Evolutionary conservation across 2,329 filamentous ascomycete species (phyloP), one percentile per base, ranked within the genome.

Genomic region (Lanzia echinophila): DNA sequence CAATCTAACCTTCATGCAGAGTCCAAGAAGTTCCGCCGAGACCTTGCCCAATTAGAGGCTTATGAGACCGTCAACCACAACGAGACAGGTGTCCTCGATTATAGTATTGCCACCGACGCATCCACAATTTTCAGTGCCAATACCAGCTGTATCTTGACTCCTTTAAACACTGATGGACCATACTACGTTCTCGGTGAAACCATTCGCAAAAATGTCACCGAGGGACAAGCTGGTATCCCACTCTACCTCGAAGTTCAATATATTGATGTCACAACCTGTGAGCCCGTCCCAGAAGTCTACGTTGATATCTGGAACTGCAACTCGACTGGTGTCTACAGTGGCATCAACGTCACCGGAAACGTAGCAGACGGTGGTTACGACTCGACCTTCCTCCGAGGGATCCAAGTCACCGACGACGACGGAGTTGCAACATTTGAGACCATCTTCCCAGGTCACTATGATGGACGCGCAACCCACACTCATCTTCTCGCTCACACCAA

Each of bases 81-180:
- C 31, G 24, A 54, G 43, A 52, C 48, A 1, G 31, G 42, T 15
- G 32, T 50, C 13, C 15, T 53, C 6, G 61, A 62, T 17, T 74
- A 70, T 58, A 68, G 65, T 20, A 41, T 58, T 4, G 57, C 63
- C 50, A 74, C 71, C 13, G 62, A 68, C 17, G 61, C 66, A 10
- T 57, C 62, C 41, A 69, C 58, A 55, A 64, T 77, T 28, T 77
- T 77, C 54, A 65, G 69, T 1, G 68, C 67, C 53, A 72, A 74
- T 62, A 69, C 66, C 42, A 72, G 73, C 17, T 80, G 77, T 57
- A 67, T 79, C 24, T 68, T 81, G 28, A 74, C 70, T n/a, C 76
- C 77, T 0, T 77, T 80, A 62, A 73, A 74, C 19, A 79, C 73
- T 3, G 70, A 79, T 62, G 78, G 78, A 0, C 78, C 78, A 19